These are phyloP conservation scores for Sistotremastrum niveocremeum DNA, from an alignment of 768 basidiomycete genomes.

Conservation along the genomic window DNA sequence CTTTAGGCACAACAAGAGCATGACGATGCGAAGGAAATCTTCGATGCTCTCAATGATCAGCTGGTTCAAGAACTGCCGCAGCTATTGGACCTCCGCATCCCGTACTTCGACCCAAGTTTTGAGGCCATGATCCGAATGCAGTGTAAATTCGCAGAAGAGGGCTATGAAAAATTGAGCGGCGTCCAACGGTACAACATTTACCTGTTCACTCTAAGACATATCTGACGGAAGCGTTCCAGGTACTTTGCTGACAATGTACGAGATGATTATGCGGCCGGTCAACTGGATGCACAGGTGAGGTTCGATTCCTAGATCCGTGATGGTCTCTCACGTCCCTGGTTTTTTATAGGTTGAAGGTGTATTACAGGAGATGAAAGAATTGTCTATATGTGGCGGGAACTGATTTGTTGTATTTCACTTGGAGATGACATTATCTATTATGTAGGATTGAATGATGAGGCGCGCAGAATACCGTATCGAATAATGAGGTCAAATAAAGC, in stretches of 20 bases:
- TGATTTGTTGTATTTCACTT: constrained; percentile 5
- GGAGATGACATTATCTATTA: too few species aligned
- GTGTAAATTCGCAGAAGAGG: constrained; percentile 94
- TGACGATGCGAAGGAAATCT: constrained; percentile 90
- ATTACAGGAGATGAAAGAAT: constrained; percentile 92
- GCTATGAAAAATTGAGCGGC: constrained; percentile 91
- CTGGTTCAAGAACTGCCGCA: constrained; percentile 85
- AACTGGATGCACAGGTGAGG: constrained; percentile 81
- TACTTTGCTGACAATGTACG: constrained; percentile 84
- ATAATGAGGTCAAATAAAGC: too few species aligned
- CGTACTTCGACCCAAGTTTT: constrained; percentile 96
- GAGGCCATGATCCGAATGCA: constrained; percentile 99
- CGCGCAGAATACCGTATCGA: too few species aligned
- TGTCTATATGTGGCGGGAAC: constrained; percentile 78
- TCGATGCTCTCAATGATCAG: constrained; percentile 85
- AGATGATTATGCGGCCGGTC: constrained; percentile 95
- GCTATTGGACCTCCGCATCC: constrained; percentile 86
- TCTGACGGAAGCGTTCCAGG: constrained; percentile 22
- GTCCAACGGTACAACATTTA: constrained; percentile 59
- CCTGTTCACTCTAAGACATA: constrained; percentile 1
- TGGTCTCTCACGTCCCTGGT: constrained; percentile 1
- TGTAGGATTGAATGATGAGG: too few species aligned
- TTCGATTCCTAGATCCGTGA: background rate
- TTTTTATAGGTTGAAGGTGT: constrained; percentile 72
- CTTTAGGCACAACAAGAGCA: constrained; percentile 84